Evolutionary conservation across 345 rosid species (phyloP).

Genomic region (Rhizophora apiculata): DNA sequence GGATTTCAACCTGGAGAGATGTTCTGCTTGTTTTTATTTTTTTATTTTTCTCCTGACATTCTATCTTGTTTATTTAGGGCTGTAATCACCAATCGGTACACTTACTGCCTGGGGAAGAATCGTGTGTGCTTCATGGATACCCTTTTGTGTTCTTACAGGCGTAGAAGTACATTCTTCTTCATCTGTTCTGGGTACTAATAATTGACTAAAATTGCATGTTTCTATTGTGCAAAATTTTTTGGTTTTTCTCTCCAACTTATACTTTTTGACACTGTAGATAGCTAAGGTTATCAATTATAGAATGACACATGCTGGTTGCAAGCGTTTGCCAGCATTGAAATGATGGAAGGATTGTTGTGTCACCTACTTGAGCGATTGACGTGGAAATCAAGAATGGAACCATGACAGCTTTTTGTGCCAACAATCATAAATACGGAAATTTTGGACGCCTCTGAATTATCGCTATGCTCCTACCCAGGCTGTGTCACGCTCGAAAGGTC

Average conservation of each 20-base stretch:
- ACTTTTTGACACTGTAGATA: no score
- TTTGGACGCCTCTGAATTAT: no score
- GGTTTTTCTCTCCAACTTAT: neutral
- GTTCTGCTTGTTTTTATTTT: neutral
- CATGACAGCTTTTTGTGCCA: no score
- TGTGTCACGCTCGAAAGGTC: no score
- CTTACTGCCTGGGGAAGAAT: slow-evolving; percentile 10
- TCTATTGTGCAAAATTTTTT: neutral
- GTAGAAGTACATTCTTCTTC: neutral
- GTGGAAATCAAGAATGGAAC: no score
- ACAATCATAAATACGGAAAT: no score
- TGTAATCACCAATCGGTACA: slow-evolving; percentile 22
- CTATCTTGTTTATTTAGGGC: slow-evolving; percentile 30
- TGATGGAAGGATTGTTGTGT: no score
- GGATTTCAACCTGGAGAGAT: neutral
- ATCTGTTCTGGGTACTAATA: neutral
- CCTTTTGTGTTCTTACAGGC: neutral
- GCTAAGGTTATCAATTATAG: no score
- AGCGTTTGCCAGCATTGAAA: no score
- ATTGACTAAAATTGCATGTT: neutral
- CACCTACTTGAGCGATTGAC: no score
- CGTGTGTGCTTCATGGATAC: neutral
- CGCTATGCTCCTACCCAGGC: no score
- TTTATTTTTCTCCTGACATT: slow-evolving; percentile 11
- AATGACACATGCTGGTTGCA: no score